Conservation (phyloP, 2,329 filamentous ascomycete species). For the Penicillium sp. region DNA sequence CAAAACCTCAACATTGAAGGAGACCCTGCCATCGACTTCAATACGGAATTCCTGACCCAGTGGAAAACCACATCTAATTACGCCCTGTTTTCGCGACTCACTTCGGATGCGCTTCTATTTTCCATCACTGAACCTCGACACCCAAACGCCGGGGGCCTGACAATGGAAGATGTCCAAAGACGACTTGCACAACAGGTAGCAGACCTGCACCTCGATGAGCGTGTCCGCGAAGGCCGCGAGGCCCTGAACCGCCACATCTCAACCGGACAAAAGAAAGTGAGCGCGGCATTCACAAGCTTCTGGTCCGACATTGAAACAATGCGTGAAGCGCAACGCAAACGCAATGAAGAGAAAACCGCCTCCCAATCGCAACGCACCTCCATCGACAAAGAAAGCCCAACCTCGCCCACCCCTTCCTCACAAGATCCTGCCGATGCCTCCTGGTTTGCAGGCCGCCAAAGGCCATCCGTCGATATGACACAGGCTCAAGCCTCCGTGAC, state of each 20-base stretch:
- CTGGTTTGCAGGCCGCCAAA: conserved; percentile 34
- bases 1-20: conserved; percentile 66
- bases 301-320: conserved; percentile 87
- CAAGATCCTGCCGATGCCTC: conserved; percentile 14
- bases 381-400: conserved; percentile 26
- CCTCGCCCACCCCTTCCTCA: conserved; percentile 26
- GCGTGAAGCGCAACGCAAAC: conserved; percentile 68
- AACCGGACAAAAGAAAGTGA: conserved; percentile 83
- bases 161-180: conserved; percentile 90
- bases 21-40: conserved; percentile 82
- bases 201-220: conserved; percentile 89
- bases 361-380: conserved; percentile 31
- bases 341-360: conserved; percentile 35
- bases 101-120: conserved; percentile 78
- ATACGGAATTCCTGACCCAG: conserved; percentile 76
- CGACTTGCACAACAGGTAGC: conserved; percentile 87
- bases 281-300: conserved; percentile 78
- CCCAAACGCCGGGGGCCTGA: conserved; percentile 87
- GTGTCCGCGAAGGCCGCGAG: conserved; percentile 78
- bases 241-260: conserved; percentile 85
- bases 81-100: conserved; percentile 76
- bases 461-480: conserved; percentile 48
- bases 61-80: conserved; percentile 92
- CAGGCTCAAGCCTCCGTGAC: conserved; percentile 55
- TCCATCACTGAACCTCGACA: conserved; percentile 92